Percentiles rank a stretch among this genome's conserved stretches.
Evolutionary conservation across 139 green algal species (phyloP).

Genomic region (Coccomyxa sp.): DNA sequence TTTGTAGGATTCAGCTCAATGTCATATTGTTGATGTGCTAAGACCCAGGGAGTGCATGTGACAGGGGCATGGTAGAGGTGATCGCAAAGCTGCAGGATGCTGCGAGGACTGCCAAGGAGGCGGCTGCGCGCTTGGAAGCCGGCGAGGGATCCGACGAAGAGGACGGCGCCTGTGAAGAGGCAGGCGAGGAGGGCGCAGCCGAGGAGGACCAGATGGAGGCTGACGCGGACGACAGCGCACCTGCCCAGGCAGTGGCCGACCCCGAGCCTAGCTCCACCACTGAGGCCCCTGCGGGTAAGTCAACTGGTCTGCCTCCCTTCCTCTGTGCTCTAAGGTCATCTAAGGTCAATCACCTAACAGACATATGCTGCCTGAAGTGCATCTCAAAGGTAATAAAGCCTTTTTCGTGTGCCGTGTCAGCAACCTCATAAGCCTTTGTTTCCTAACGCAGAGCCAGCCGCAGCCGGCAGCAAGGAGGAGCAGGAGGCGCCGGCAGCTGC

Average conservation of each 20-base stretch:
- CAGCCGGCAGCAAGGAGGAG: not conserved
- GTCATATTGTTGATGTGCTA: too few relatives aligned
- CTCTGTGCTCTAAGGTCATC: too few relatives aligned
- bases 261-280: not conserved
- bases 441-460: not conserved
- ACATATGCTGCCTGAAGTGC: not conserved
- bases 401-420: not conserved
- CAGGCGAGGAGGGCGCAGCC: slow-evolving; percentile 6
- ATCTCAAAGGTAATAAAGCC: not conserved
- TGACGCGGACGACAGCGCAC: not conserved
- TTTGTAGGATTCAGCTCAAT: too few relatives aligned
- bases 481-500: too few relatives aligned
- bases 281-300: not conserved
- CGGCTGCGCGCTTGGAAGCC: slow-evolving; percentile 20
- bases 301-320: too few relatives aligned
- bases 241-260: not conserved
- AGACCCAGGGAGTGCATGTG: too few relatives aligned
- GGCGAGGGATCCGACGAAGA: slow-evolving; percentile 1
- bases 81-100: slow-evolving; percentile 57
- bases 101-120: slow-evolving; percentile 17
- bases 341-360: too few relatives aligned
- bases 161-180: not conserved
- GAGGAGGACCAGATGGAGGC: slow-evolving; percentile 3
- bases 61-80: slow-evolving; percentile 55
- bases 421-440: not conserved